Evolutionary conservation across 1,284 basidiomycete species (phyloP).

Genomic region (Mycena sp.): DNA sequence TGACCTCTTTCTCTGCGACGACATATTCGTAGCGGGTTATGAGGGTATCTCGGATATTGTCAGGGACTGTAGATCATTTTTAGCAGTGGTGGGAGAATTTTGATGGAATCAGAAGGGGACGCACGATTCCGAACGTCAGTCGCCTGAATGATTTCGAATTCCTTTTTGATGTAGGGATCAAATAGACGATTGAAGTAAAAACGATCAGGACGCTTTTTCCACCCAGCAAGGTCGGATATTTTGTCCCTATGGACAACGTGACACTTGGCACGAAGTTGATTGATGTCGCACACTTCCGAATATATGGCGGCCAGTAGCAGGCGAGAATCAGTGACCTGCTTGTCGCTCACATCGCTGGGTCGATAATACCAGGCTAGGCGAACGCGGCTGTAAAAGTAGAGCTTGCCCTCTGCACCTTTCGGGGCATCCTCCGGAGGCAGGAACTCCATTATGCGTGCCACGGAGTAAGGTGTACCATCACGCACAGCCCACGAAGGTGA

Average conservation of each 20-base stretch:
- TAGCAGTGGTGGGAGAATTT: conserved; percentile 29
- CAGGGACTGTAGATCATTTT: conserved; percentile 68
- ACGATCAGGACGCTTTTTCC: conserved; percentile 94
- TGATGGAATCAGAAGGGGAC: conserved; percentile 47
- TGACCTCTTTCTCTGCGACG: conserved; percentile 92
- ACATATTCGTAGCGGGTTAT: conserved; percentile 93
- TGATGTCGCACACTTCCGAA: conserved; percentile 93
- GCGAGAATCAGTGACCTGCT: conserved; percentile 86
- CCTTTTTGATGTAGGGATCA: conserved; percentile 98
- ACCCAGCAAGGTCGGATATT: conserved; percentile 92
- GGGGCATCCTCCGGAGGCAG: conserved; percentile 79
- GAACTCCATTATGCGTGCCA: conserved; percentile 97
- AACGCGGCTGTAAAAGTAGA: conserved; percentile 79
- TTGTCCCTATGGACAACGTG: conserved; percentile 94
- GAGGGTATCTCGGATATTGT: conserved; percentile 80
- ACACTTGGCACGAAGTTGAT: conserved; percentile 91
- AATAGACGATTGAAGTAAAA: conserved; percentile 96
- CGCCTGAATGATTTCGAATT: conserved; percentile 95
- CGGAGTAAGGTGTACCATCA: conserved; percentile 92
- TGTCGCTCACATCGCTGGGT: conserved; percentile 88
- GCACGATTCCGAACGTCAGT: conserved; percentile 89
- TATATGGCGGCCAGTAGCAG: conserved; percentile 94
- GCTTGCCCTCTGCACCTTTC: conserved; percentile 62
- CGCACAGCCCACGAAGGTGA: conserved; percentile 90
- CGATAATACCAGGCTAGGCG: conserved; percentile 95